Evolutionary conservation across 2,329 filamentous ascomycete species (phyloP).

Genomic region (Pseudofabraea citricarpa): DNA sequence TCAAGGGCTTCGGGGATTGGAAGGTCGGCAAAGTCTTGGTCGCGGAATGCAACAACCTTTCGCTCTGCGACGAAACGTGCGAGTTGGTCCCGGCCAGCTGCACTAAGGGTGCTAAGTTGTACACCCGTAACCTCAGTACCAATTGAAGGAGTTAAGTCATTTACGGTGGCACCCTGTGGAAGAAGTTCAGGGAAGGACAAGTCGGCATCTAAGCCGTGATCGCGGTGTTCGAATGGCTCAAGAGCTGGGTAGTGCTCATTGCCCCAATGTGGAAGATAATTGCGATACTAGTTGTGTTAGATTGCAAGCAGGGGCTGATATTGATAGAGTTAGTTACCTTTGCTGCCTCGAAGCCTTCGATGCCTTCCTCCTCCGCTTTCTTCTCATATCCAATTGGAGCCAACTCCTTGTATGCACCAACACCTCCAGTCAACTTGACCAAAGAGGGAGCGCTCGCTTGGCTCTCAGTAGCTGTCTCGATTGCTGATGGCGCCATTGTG

Average conservation of each 20-base stretch:
- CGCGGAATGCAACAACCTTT: conserved; percentile 74
- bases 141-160: conserved; percentile 66
- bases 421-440: conserved; percentile 16
- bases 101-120: conserved; percentile 63
- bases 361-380: conserved; percentile 23
- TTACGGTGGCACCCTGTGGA: conserved; percentile 42
- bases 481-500: conserved; percentile 25
- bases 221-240: conserved; percentile 65
- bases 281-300: conserved; percentile 46
- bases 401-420: conserved; percentile 26
- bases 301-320: no score
- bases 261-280: conserved; percentile 68
- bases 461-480: conserved; percentile 16
- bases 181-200: conserved; percentile 65
- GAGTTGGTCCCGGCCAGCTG: conserved; percentile 71
- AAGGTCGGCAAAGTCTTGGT: conserved; percentile 68
- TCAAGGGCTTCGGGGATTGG: conserved; percentile 66
- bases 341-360: conserved; percentile 20
- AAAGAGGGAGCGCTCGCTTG: conserved; percentile 5
- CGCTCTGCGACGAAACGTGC: conserved; percentile 71
- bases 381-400: conserved; percentile 24
- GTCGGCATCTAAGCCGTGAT: conserved; percentile 74
- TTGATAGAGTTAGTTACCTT: conserved; percentile 21
- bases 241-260: conserved; percentile 62
- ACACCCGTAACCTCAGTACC: conserved; percentile 68